A percentile compares a stretch with the other conserved stretches of the same genome.
Evolutionary conservation across 495 filamentous ascomycete genomes (phyloP).

Genomic region (Recurvomyces mirabilis): DNA sequence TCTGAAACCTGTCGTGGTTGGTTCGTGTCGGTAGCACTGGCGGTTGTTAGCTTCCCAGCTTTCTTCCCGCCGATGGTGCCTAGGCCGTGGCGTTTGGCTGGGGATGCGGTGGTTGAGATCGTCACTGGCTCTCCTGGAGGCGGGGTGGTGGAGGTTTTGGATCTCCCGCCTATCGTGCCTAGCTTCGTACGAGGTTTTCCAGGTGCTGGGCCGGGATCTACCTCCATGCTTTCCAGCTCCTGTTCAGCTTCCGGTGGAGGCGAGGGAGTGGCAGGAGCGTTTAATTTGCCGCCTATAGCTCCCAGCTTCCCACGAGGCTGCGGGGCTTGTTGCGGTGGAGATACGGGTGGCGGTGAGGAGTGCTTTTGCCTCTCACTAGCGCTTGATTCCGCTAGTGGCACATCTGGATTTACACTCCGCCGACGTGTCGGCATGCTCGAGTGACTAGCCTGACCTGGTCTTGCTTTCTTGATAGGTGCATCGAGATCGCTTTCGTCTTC

Average conservation of each 20-base stretch:
- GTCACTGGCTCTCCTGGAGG: background rate
- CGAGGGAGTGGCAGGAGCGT: background rate
- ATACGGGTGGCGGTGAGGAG: background rate
- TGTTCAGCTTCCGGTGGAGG: background rate
- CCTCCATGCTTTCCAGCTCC: background rate
- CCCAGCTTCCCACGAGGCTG: slow-evolving; percentile 13
- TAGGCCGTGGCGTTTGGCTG: slow-evolving; percentile 6
- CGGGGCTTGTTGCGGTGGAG: too few relatives aligned
- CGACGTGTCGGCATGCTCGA: too few relatives aligned
- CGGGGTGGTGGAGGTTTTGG: background rate
- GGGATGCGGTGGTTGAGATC: background rate
- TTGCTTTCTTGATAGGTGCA: slow-evolving; percentile 2
- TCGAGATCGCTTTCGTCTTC: slow-evolving; percentile 21
- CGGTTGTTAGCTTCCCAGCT: background rate
- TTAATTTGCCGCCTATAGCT: slow-evolving; percentile 18
- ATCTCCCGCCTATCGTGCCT: background rate
- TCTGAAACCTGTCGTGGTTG: background rate
- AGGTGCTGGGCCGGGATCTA: background rate
- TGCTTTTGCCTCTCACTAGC: background rate
- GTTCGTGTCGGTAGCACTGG: background rate
- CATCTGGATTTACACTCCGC: background rate
- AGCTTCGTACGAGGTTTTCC: background rate
- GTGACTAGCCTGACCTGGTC: too few relatives aligned
- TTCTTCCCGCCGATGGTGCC: slow-evolving; percentile 14
- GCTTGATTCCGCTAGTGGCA: too few relatives aligned